These are phyloP conservation scores for Trichoderma sp. DNA, from an alignment of 2,329 filamentous ascomycete genomes.

Conservation along the genomic window DNA sequence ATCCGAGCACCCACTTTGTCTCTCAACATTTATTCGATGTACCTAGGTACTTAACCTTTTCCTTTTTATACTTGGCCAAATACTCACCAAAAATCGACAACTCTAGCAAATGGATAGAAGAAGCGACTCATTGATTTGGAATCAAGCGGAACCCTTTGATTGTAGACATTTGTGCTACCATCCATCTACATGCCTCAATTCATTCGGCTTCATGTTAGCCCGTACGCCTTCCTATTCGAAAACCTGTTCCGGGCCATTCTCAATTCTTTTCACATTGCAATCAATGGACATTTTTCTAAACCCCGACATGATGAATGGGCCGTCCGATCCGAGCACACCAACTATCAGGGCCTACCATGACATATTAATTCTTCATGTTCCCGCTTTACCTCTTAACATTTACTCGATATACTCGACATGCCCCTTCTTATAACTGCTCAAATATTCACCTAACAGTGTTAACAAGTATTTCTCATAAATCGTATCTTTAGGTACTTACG, in stretches of 20 bases:
- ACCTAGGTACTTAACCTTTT: too few relatives aligned
- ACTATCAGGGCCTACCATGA: too few relatives aligned
- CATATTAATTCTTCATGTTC: too few relatives aligned
- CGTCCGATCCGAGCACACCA: background rate
- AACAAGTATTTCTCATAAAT: too few relatives aligned
- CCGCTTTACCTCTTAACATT: background rate
- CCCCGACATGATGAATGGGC: background rate
- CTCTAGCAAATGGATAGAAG: too few relatives aligned
- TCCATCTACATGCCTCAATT: background rate
- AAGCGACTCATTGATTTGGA: fast-evolving
- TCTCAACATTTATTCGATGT: too few relatives aligned
- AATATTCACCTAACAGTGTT: background rate
- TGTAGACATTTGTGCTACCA: background rate
- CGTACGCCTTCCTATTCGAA: background rate
- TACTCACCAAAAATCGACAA: too few relatives aligned
- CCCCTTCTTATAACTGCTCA: background rate
- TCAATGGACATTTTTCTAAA: background rate
- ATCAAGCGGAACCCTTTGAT: background rate
- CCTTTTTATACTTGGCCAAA: too few relatives aligned
- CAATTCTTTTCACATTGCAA: background rate
- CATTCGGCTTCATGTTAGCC: background rate
- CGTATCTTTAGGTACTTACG: too few relatives aligned
- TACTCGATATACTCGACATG: background rate
- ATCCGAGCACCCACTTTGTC: too few relatives aligned
- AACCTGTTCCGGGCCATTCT: background rate